A percentile compares a stretch with the other conserved stretches of the same genome.
These are phyloP conservation scores for Termitomyces sp. DNA, from an alignment of 768 basidiomycete species.

Conservation along the genomic window DNA sequence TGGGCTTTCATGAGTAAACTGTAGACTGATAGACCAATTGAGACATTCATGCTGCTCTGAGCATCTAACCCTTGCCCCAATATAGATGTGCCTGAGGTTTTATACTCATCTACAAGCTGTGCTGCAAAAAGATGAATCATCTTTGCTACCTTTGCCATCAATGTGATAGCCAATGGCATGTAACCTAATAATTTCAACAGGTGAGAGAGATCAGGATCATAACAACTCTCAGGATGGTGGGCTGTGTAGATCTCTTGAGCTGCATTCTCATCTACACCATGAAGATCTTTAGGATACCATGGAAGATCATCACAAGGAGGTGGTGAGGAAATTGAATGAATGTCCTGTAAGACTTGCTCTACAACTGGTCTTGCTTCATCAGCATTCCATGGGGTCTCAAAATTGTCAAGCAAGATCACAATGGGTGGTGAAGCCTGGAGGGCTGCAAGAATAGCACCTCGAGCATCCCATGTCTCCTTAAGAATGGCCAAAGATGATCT, in stretches of 20 bases:
- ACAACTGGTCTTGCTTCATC: constrained; percentile 16
- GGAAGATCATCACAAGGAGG: constrained; percentile 23
- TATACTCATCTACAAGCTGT: constrained; percentile 1
- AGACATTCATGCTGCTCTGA: constrained; percentile 5
- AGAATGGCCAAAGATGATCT: constrained; percentile 18
- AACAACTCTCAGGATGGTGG: constrained; percentile 15
- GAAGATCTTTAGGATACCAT: constrained; percentile 18
- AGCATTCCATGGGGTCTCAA: constrained; percentile 35
- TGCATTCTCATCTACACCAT: constrained; percentile 14
- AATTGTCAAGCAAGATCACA: constrained; percentile 34
- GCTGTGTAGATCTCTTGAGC: constrained; percentile 18
- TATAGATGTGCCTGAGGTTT: background rate
- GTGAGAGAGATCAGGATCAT: constrained; percentile 17
- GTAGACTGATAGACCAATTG: constrained; percentile 11
- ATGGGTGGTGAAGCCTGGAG: constrained; percentile 20
- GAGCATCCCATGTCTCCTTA: constrained; percentile 15
- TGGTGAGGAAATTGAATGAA: constrained; percentile 8
- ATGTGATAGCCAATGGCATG: constrained; percentile 29
- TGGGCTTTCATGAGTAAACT: constrained; percentile 3
- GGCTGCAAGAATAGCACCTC: constrained; percentile 17
- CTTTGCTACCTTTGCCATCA: constrained; percentile 24
- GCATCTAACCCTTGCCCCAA: constrained; percentile 1
- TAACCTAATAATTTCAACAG: constrained; percentile 21
- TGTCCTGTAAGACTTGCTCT: constrained; percentile 17
- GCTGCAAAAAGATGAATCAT: background rate